Base-by-base conservation (phyloP, 2,329 filamentous ascomycete species). In the Gnomoniopsis smithogilvyi region DNA sequence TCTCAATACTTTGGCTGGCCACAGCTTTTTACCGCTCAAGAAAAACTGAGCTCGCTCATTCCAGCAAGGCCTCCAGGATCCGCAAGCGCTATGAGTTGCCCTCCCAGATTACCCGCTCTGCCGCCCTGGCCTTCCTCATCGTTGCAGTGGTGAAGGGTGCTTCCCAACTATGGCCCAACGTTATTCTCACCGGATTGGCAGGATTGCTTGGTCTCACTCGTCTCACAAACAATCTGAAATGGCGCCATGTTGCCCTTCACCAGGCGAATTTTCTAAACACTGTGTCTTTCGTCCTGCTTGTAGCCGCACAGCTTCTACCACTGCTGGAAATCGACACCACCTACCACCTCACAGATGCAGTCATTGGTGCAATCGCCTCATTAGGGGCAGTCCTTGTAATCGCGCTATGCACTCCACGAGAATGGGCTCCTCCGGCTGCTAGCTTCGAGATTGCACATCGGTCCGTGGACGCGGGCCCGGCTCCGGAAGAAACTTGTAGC, bases 401-500 rank as follows among this genome's bases (percentile, higher is more conserved):
- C 38, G 78, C 80, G 56, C 61, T 77, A 36, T 62, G 69, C 48
- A 81, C 81, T 1, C 81, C 79, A 0, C 73, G 79, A 59, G 77
- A 80, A 67, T 83, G 81, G 81, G 63, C 75, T 3, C 78, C 79
- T 17, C 76, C 79, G 3, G 71, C 71, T 6, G 60, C 76, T 45
- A 69, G 73, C 34, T 67, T 74, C 51, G 70, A 73, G 30, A 66
- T 78, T 26, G 70, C 74, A 34, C 72, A 74, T 17, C 73, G 72
- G 54, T 67, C 72, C 21, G 65, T 70, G 26, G 64, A 65, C 24
- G 64, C 66, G 21, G 72, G 75, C 53, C 78, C 80, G 6, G 74
- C 79, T 2, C 77, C 74, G 0, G 81, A 84, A 65, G 80, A 84
- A 65, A 78, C 75, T 2, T 80, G 79, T 69, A 82, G 79, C 60